phyloP scores from a whole-genome alignment of 441 rosid species.

The Omphalea diandra region DNA sequence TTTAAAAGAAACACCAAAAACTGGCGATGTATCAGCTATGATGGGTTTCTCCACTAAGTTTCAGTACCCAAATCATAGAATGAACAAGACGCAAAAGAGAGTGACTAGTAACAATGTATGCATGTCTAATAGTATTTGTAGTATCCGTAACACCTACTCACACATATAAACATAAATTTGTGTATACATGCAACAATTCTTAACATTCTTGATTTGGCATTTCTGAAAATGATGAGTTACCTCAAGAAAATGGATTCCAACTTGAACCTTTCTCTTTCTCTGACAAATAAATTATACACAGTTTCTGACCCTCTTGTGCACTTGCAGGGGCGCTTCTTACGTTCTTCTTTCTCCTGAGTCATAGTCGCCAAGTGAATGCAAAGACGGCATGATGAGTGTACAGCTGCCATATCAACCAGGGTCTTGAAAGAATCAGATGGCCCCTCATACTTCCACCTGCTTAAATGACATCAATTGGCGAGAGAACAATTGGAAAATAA shows the following conservation, averaged over 20 bases:
- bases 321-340: slow-evolving; percentile 72
- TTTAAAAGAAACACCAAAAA: too few relatives aligned
- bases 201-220: background rate
- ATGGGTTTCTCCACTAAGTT: too few relatives aligned
- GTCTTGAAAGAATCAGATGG: slow-evolving; percentile 91
- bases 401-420: slow-evolving; percentile 91
- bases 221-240: slow-evolving; percentile 29
- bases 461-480: slow-evolving; percentile 18
- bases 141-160: too few relatives aligned
- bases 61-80: background rate
- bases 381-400: slow-evolving; percentile 91
- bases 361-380: slow-evolving; percentile 81
- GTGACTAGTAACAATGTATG: background rate
- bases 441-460: slow-evolving; percentile 90
- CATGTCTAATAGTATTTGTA: background rate
- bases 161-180: background rate
- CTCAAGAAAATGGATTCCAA: slow-evolving; percentile 79
- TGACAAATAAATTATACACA: slow-evolving; percentile 61
- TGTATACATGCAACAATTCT: background rate
- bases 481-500: slow-evolving; percentile 21
- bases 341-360: slow-evolving; percentile 72
- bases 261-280: slow-evolving; percentile 82
- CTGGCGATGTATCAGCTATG: too few relatives aligned
- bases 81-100: background rate
- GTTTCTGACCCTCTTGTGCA: slow-evolving; percentile 65